phyloP scores from a whole-genome alignment of 768 basidiomycete genomes.

The Termitomyces sp. region DNA sequence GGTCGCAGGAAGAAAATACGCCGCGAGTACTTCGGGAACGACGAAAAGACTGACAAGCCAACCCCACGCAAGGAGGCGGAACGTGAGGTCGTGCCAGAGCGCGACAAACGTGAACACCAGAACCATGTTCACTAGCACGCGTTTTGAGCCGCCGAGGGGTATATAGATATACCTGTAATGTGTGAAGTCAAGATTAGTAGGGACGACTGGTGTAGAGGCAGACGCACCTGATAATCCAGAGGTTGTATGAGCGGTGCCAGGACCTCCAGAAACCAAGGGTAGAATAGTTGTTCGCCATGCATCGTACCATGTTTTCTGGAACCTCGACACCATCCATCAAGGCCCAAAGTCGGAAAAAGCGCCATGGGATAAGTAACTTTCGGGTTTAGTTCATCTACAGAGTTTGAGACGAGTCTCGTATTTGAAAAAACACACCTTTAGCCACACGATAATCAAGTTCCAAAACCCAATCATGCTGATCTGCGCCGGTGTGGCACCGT shows the following conservation, averaged over 20 bases:
- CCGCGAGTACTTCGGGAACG: slow-evolving; percentile 72
- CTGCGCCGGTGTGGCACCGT: slow-evolving; percentile 69
- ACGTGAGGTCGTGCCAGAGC: slow-evolving; percentile 93
- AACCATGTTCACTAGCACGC: slow-evolving; percentile 53
- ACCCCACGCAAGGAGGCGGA: slow-evolving; percentile 88
- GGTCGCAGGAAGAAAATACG: slow-evolving; percentile 51
- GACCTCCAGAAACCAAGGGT: slow-evolving; percentile 89
- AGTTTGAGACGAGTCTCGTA: background rate
- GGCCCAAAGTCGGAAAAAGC: slow-evolving; percentile 96
- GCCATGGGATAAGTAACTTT: slow-evolving; percentile 93
- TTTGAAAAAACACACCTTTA: slow-evolving; percentile 58
- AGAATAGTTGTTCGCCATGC: slow-evolving; percentile 97
- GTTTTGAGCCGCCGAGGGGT: slow-evolving; percentile 73
- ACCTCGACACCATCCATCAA: slow-evolving; percentile 84
- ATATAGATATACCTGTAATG: slow-evolving; percentile 83
- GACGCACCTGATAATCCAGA: slow-evolving; percentile 83
- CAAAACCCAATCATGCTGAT: slow-evolving; percentile 94
- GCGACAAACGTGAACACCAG: slow-evolving; percentile 96
- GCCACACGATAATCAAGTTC: slow-evolving; percentile 95
- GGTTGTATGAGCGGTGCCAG: slow-evolving; percentile 96
- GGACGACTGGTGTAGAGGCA: background rate
- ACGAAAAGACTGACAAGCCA: slow-evolving; percentile 94
- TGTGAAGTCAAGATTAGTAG: background rate
- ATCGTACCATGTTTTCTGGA: slow-evolving; percentile 99
- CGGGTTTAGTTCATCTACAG: background rate